A percentile compares a stretch with the other conserved stretches of the same genome.
phyloP scores from a whole-genome alignment of 2,329 filamentous ascomycete species.

The Pseudonectria buxi region DNA sequence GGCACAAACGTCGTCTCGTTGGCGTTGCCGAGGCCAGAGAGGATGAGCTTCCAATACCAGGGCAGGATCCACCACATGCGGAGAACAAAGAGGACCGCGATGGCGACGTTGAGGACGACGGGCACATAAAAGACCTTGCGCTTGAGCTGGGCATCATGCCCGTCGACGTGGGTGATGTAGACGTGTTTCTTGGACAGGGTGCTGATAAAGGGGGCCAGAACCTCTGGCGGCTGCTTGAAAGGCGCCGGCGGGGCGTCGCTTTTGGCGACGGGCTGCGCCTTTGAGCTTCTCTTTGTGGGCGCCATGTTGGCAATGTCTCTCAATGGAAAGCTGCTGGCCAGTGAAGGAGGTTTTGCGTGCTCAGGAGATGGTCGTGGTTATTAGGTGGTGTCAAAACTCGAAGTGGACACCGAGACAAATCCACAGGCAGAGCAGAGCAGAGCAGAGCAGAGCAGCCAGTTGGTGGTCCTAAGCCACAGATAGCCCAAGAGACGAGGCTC shows the following conservation, averaged over 20 bases:
- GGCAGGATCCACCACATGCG: slow-evolving; percentile 64
- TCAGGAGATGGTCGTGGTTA: slow-evolving; percentile 1
- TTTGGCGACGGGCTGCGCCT: slow-evolving; percentile 23
- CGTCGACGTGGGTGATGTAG: slow-evolving; percentile 82
- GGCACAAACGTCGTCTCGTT: slow-evolving; percentile 62
- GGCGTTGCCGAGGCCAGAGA: slow-evolving; percentile 56
- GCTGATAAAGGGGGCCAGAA: slow-evolving; percentile 59
- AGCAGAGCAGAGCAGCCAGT: too few relatives aligned
- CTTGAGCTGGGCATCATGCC: slow-evolving; percentile 63
- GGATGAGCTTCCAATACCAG: slow-evolving; percentile 63
- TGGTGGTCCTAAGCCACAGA: too few relatives aligned
- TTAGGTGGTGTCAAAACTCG: too few relatives aligned
- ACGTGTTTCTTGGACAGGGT: slow-evolving; percentile 62
- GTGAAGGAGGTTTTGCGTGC: slow-evolving; percentile 6
- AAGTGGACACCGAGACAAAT: too few relatives aligned
- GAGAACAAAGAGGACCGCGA: slow-evolving; percentile 58
- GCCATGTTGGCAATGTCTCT: slow-evolving; percentile 19
- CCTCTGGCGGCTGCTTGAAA: slow-evolving; percentile 59
- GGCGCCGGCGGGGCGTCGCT: slow-evolving; percentile 47
- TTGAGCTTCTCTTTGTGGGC: slow-evolving; percentile 28
- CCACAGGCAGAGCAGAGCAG: too few relatives aligned
- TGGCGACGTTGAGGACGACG: slow-evolving; percentile 64
- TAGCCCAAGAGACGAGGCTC: neutral
- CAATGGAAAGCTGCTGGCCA: neutral
- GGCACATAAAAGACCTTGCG: slow-evolving; percentile 77